Evolutionary conservation across 1,284 basidiomycete genomes (phyloP), one percentile per base, ranked within the genome.

Genomic region (Neolentinus lepideus): DNA sequence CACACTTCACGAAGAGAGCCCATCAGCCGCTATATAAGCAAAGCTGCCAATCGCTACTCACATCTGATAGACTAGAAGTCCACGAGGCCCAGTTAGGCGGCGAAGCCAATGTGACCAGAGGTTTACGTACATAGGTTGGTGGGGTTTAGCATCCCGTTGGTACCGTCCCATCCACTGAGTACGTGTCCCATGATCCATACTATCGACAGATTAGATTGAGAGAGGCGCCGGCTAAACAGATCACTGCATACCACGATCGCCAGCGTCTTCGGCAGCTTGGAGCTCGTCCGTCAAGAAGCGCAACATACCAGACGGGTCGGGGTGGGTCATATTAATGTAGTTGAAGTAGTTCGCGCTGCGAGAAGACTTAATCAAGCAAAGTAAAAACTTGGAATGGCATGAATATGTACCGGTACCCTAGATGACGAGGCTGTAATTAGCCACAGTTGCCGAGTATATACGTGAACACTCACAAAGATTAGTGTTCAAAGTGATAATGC

Each of bases 161-260:
- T 73, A 14, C 87, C 88, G 61, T 88, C 86, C 86, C 90, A 92
- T 19, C 90, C 90, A 19, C 76, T 78, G 8, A 87, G 67, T 27
- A 92, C 90, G 65, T 92, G 89, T 0, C 88, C 90, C 0, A 92
- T 71, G 57, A 92, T 88, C 86, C 87, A 92, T 0, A 83, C 90
- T 88, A 51, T 9, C 16, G 33, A 50, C 6, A 21, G 6, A 29
- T 4, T 16, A 50, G 25, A 21, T 21, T 25, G 27, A 21, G 27
- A 6, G 47, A 6, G 6, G 6, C 8, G 14, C 12, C 11, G 47
- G 14, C 22, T 10, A 12, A 16, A 8, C 19, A 16, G 33, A 50
- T 50, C 6, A 29, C 6, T 29, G 47, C 47, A 25, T 21, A 82
- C 84, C 86, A 63, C 84, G 72, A 54, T 88, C 84, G 2, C 84